Evolutionary conservation across 1,284 basidiomycete species (phyloP), one percentile per base, ranked within the genome.

Genomic region (Ceratobasidium sp.): DNA sequence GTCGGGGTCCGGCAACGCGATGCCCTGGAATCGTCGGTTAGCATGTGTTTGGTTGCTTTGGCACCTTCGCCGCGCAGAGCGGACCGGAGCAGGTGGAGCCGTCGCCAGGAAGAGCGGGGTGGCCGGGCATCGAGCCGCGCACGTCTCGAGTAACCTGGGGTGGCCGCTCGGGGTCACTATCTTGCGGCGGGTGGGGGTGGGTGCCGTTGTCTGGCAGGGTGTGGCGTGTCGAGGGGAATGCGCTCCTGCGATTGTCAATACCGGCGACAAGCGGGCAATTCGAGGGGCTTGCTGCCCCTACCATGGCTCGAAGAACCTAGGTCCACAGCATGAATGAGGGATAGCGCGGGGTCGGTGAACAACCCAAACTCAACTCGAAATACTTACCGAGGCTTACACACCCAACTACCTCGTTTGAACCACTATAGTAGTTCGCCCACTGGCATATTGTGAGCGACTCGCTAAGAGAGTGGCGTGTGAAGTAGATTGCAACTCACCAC

Each of bases 401-500:
- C 34, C 48, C 1, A 29, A 19, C 39, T 29, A 63, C 46, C 62
- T 43, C 13, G 24, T 43, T 34, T 51, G 46, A 43, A 24, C 22
- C 39, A 62, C 22, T 14, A 58, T 27, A 27, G 41, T 16, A 54
- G 24, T 41, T 56, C 64, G 39, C 43, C 66, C 54, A 59, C 66
- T 69, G 19, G 66, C 66, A 34, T 53, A 69, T 69, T 69, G 39
- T 5, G 66, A 58, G 66, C 53, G 29, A 46, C 4, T 51, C 34
- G 43, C 51, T 16, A 31, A 34, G 24, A 59, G 29, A 58, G 66
- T 58, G 53, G 66, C 66, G 66, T 69, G 66, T 58, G 53, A 69
- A 69, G 66, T 69, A 59, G 64, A 53, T 68, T 54, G 34, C 64
- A 39, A 54, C 64, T 68, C 49, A 64, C 61, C 62, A 64, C 62